phyloP scores from a whole-genome alignment of 2,329 filamentous ascomycete species.

The Epichloe sibirici region DNA sequence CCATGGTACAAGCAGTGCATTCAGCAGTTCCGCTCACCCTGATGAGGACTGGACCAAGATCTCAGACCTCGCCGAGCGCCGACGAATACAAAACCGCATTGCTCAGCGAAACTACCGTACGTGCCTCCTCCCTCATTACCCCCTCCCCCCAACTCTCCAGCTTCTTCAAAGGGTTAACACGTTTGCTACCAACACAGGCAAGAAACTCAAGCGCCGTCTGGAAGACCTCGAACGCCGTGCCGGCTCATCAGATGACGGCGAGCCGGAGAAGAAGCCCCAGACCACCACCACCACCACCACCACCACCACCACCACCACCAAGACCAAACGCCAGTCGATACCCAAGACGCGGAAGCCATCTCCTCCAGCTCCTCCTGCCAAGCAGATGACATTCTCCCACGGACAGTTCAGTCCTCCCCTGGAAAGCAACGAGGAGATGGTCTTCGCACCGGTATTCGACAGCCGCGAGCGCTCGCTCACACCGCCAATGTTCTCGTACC shows the following conservation, averaged over 20 bases:
- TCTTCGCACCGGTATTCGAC: constrained; percentile 47
- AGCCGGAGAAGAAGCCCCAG: constrained; percentile 26
- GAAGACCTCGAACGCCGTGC: constrained; percentile 75
- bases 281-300: constrained; percentile 17
- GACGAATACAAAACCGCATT: constrained; percentile 94
- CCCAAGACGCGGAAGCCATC: constrained; percentile 16
- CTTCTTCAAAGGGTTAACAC: background rate
- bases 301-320: constrained; percentile 24
- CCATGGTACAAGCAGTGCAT: constrained; percentile 82
- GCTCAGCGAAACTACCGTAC: constrained; percentile 93
- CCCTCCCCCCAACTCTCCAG: no score
- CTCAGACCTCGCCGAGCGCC: constrained; percentile 85
- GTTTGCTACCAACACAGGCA: constrained; percentile 40
- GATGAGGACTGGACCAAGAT: constrained; percentile 99
- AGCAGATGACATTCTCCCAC: constrained; percentile 28
- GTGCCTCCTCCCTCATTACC: background rate
- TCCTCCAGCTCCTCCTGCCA: constrained; percentile 18
- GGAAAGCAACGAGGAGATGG: constrained; percentile 49
- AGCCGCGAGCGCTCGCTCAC: constrained; percentile 59
- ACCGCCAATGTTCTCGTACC: constrained; percentile 56
- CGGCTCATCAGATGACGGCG: constrained; percentile 39
- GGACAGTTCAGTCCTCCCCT: constrained; percentile 51
- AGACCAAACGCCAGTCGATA: constrained; percentile 26
- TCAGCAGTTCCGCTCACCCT: constrained; percentile 85
- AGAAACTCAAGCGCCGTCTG: constrained; percentile 83